Conservation (phyloP, 768 basidiomycete genomes). For the Boletus patriciae region DNA sequence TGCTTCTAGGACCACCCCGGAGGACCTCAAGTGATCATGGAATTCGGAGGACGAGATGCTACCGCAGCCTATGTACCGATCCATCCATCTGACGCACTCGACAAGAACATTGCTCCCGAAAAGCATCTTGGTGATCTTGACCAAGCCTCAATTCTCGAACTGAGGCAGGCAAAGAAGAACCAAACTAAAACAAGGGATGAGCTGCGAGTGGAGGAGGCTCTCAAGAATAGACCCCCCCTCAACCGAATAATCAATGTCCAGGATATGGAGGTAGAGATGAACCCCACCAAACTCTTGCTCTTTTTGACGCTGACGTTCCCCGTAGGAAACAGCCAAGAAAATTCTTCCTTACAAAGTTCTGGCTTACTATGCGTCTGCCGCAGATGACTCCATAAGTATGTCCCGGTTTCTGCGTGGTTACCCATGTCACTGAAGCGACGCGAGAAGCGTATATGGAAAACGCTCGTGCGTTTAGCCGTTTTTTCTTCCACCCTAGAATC, state of each 20-base stretch:
- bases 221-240: slow-evolving; percentile 61
- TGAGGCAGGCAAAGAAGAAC: slow-evolving; percentile 40
- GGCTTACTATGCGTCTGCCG: slow-evolving; percentile 83
- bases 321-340: slow-evolving; percentile 68
- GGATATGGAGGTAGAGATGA: slow-evolving; percentile 71
- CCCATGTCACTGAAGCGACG: slow-evolving; percentile 14
- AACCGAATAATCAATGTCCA: slow-evolving; percentile 68
- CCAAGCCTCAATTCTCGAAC: slow-evolving; percentile 39
- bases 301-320: not conserved
- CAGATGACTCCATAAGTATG: slow-evolving; percentile 83
- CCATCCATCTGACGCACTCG: slow-evolving; percentile 80
- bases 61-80: slow-evolving; percentile 75
- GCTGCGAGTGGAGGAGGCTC: slow-evolving; percentile 61
- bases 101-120: slow-evolving; percentile 63
- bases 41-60: slow-evolving; percentile 86
- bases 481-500: slow-evolving; percentile 86
- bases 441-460: slow-evolving; percentile 63
- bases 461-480: slow-evolving; percentile 73
- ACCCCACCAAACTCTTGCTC: not conserved
- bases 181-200: slow-evolving; percentile 67
- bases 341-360: slow-evolving; percentile 72
- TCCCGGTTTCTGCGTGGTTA: slow-evolving; percentile 12
- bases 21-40: slow-evolving; percentile 77
- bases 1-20: slow-evolving; percentile 69
- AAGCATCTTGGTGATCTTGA: slow-evolving; percentile 74